phyloP scores from a whole-genome alignment of 1,284 basidiomycete species.

The Heterobasidion annosum region DNA sequence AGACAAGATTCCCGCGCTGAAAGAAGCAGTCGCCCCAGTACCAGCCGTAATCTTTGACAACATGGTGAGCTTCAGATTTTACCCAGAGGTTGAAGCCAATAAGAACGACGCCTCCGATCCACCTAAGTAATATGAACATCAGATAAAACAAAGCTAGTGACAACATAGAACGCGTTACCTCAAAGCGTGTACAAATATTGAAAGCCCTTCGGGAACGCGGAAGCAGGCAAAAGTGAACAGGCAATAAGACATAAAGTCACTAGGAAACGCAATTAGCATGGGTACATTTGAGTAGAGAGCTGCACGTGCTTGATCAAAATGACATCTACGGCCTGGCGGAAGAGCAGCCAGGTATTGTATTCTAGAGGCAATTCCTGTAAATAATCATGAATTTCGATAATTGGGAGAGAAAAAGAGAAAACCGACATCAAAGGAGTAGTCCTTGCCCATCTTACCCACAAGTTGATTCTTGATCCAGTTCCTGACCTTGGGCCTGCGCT shows the following conservation, averaged over 20 bases:
- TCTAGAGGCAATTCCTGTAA: constrained; percentile 68
- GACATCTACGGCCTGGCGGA: constrained; percentile 88
- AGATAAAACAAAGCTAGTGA: not conserved
- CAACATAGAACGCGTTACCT: constrained; percentile 33
- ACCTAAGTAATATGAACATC: constrained; percentile 35
- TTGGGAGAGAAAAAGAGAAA: not conserved
- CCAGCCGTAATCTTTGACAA: constrained; percentile 92
- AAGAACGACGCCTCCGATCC: constrained; percentile 78
- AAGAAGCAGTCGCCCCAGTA: constrained; percentile 99
- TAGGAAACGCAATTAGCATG: constrained; percentile 21
- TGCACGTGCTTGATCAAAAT: constrained; percentile 84
- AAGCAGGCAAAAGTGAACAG: constrained; percentile 93
- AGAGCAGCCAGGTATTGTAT: constrained; percentile 89
- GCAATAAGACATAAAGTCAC: constrained; percentile 92
- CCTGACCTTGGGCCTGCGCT: constrained; percentile 53
- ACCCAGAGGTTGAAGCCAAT: constrained; percentile 98
- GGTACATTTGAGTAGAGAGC: not conserved
- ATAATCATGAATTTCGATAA: constrained; percentile 1
- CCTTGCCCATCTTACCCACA: constrained; percentile 88
- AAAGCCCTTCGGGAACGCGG: constrained; percentile 74
- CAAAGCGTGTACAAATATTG: constrained; percentile 66
- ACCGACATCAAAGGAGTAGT: constrained; percentile 86
- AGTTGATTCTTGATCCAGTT: constrained; percentile 85
- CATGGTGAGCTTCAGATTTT: constrained; percentile 94
- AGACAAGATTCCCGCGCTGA: constrained; percentile 83